Evolutionary conservation across 345 rosid genomes (phyloP).

Genomic region (Euphorbia tirucalli): DNA sequence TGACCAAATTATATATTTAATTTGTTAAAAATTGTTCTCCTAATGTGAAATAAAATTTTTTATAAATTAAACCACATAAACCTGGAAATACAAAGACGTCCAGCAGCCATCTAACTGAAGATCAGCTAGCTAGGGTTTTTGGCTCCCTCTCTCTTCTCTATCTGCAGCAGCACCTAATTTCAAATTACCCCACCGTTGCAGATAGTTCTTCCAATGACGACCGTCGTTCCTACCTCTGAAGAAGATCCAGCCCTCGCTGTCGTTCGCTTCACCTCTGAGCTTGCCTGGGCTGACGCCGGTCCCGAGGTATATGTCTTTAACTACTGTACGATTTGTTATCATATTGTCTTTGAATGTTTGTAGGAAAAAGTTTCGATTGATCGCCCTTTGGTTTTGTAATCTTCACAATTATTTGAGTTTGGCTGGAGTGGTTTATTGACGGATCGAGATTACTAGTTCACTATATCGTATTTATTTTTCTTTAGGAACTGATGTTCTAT

Average conservation of each 20-base stretch:
- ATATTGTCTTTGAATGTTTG: background rate
- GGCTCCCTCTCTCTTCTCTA: constrained; percentile 6
- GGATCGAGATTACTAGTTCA: background rate
- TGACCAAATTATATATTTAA: too few relatives aligned
- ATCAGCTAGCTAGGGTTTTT: constrained; percentile 29
- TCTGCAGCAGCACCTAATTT: constrained; percentile 12
- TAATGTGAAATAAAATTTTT: too few relatives aligned
- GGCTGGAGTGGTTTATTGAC: background rate
- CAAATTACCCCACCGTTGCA: constrained; percentile 11
- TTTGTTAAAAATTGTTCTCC: too few relatives aligned
- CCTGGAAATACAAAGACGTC: background rate
- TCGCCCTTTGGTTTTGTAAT: background rate
- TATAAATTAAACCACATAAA: too few relatives aligned
- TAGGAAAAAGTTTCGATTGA: background rate
- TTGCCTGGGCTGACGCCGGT: constrained; percentile 98
- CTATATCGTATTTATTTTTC: background rate
- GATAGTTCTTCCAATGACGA: constrained; percentile 55
- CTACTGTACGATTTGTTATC: background rate
- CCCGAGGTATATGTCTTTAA: constrained; percentile 54
- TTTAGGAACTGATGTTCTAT: background rate
- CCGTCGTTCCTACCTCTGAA: constrained; percentile 90
- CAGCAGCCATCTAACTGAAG: background rate
- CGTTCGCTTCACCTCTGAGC: constrained; percentile 88
- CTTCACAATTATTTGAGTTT: background rate
- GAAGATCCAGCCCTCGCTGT: constrained; percentile 87